Conservation (phyloP, 2,329 filamentous ascomycete genomes). For the Diaporthe vexans region DNA sequence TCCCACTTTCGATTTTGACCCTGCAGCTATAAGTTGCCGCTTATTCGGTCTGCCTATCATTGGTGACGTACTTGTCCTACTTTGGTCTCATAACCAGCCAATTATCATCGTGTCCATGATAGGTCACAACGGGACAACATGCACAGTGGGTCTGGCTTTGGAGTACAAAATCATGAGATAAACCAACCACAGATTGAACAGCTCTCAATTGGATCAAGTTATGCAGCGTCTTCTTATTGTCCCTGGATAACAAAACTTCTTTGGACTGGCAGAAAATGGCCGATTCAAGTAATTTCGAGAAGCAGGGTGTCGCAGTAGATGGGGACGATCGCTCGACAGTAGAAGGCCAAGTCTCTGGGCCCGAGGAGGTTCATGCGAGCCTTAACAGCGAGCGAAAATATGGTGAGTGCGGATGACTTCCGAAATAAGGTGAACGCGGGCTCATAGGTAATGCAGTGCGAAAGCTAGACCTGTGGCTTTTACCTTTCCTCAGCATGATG, state of each 20-base stretch:
- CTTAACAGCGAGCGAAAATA: slow-evolving; percentile 20
- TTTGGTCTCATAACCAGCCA: not conserved
- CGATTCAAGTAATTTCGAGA: not conserved
- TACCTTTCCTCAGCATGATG: slow-evolving; percentile 58
- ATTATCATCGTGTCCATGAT: not conserved
- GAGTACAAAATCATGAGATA: not conserved
- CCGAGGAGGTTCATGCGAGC: not conserved
- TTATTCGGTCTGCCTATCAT: slow-evolving; percentile 5
- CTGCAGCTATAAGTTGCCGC: slow-evolving; percentile 17
- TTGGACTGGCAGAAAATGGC: not conserved
- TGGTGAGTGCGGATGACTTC: not conserved
- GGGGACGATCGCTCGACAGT: slow-evolving; percentile 7
- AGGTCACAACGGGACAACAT: not conserved
- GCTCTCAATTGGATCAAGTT: not conserved
- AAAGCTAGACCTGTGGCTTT: slow-evolving; percentile 58
- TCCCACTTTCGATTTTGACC: slow-evolving; percentile 31
- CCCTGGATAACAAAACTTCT: fast-evolving
- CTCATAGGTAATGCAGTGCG: slow-evolving; percentile 33
- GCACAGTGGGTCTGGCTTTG: not conserved
- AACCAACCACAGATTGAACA: not conserved
- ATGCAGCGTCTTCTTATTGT: not conserved
- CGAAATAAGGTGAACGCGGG: not conserved
- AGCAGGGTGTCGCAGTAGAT: not conserved
- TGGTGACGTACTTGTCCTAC: slow-evolving; percentile 13
- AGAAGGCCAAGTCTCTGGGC: not conserved